Percentiles rank a stretch among this genome's conserved stretches.
Conservation (phyloP, 1,284 basidiomycete species). For the Ustilago sp. region DNA sequence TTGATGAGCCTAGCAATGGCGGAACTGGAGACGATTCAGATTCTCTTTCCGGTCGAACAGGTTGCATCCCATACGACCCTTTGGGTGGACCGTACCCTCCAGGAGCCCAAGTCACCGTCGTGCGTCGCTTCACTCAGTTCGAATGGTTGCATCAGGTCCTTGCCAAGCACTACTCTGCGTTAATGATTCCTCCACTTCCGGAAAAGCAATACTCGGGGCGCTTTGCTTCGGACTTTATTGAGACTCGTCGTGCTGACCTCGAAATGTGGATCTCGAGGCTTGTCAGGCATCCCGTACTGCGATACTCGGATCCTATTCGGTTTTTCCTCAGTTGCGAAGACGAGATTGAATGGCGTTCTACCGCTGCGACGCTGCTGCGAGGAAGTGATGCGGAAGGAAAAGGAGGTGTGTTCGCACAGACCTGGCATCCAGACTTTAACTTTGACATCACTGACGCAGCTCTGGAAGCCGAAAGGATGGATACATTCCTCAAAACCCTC, state of each 20-base stretch:
- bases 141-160: conserved; percentile 80
- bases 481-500: conserved; percentile 36
- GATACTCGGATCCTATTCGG: conserved; percentile 82
- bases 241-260: conserved; percentile 81
- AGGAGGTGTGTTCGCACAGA: conserved; percentile 77
- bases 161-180: conserved; percentile 77
- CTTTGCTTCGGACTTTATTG: conserved; percentile 83
- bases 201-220: conserved; percentile 84
- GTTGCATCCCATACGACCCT: conserved; percentile 54
- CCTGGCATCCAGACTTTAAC: conserved; percentile 86
- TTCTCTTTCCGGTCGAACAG: not conserved
- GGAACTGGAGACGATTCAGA: not conserved
- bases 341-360: conserved; percentile 40
- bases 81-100: conserved; percentile 37
- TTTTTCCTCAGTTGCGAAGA: conserved; percentile 75
- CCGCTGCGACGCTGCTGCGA: conserved; percentile 19
- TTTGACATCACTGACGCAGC: conserved; percentile 72
- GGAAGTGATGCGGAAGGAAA: conserved; percentile 5
- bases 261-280: conserved; percentile 80
- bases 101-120: conserved; percentile 71
- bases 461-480: conserved; percentile 42
- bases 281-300: conserved; percentile 80
- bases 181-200: conserved; percentile 82
- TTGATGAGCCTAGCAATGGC: not conserved
- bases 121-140: conserved; percentile 85